Evolutionary conservation across 768 basidiomycete species (phyloP), one percentile per base, ranked within the genome.

Genomic region (Podaxis pistillaris): DNA sequence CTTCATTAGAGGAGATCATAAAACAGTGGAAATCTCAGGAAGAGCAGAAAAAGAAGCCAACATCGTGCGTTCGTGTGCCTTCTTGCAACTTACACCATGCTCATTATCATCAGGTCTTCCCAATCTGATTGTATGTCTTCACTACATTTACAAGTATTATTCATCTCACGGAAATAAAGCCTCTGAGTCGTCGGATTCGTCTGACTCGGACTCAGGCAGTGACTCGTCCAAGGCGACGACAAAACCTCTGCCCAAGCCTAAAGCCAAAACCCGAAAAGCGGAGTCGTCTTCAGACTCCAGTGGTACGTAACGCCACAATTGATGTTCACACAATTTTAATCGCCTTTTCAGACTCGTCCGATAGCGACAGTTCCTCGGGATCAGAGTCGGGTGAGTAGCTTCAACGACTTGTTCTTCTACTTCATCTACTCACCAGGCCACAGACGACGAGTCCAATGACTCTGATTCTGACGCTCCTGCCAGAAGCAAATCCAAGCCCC

Each of bases 1-100:
- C 85, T n/a, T 70, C 80, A 15, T 72, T 94, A 66, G 87, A 88
- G 54, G 81, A 83, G 38, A 87, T 93, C 57, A 72, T 94, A 6
- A 78, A 78, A 62, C 79, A 84, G 68, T 93, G 90, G 91, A 88
- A 81, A 70, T 63, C 68, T 3, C 66, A 74, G 51, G 36, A 24
- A 4, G 66, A 69, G 30, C 68, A 72, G 49, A 60, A 64, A 26
- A 66, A 64, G 26, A 66, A 69, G 52, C 64, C 67, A 12, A 61
- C 65, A 2, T 66, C 66, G 71, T 73, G 55, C 58, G 72, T 70
- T 9, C 15, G 44, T 24, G 58, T 63, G 37, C 37, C 56, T 47
- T 30, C 19, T n/a, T 38, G 19, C 46, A 62, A 49, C 51, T 54
- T 66, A 40, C 63, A 66, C 6, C 63, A 65, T 58, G 64, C 53